A percentile compares a stretch with the other conserved stretches of the same genome.
Conservation (phyloP, 2,329 filamentous ascomycete species). For the Colletotrichum sp. region DNA sequence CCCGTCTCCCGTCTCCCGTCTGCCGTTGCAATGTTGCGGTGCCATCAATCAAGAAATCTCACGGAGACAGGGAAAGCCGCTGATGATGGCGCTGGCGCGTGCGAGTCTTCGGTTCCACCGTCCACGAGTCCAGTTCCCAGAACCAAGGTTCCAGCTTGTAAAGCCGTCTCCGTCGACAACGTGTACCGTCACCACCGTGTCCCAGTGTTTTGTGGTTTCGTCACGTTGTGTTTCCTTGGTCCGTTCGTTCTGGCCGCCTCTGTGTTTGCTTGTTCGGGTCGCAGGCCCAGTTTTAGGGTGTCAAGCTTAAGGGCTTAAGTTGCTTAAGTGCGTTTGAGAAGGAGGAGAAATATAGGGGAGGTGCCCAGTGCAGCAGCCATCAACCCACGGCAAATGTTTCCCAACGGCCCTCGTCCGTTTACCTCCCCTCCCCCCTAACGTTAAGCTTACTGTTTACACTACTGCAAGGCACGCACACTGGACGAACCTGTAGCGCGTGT, state of each 20-base stretch:
- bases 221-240: not conserved
- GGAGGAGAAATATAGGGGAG: not conserved
- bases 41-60: not conserved
- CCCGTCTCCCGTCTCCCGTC: not conserved
- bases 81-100: not conserved
- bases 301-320: conserved; percentile 3
- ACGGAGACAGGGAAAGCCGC: not conserved
- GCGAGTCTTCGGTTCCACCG: not conserved
- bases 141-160: not conserved
- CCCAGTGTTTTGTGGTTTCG: not conserved
- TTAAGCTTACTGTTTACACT: not conserved
- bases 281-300: not conserved
- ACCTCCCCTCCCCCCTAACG: not conserved
- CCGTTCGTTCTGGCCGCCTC: not conserved
- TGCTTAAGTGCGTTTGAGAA: not conserved
- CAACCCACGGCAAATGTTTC: not conserved
- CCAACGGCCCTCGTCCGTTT: not conserved
- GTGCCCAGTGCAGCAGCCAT: not conserved
- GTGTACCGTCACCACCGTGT: not conserved
- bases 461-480: not conserved
- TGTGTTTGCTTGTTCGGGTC: not conserved
- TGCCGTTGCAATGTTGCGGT: not conserved
- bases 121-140: not conserved
- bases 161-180: not conserved
- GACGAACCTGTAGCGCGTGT: not conserved